Base-by-base conservation (phyloP, 208 protist genomes). In the Wallacemonas sp. region DNA sequence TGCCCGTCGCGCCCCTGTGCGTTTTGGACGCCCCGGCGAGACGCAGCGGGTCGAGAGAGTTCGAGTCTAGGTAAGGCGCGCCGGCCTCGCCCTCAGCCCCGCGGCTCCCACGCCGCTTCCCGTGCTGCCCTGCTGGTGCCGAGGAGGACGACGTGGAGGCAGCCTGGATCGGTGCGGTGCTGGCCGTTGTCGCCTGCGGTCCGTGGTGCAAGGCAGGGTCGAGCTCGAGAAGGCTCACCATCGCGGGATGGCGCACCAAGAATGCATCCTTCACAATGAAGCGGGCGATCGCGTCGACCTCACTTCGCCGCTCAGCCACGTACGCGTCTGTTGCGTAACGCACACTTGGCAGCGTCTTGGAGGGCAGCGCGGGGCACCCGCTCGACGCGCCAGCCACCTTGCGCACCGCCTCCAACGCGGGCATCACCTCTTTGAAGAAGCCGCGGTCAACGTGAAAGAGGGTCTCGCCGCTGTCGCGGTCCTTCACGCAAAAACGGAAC, bases 241-340 rank as follows among this genome's bases (percentile, higher is more conserved):
- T 22, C 1, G 69, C 67, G 0, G 80, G 80, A 69, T 90, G 80
- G 22, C 80, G 75, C 39, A 90, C 46, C 2, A 76, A 62, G 54
- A 80, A 80, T n/a, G 70, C 66, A 46, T 70, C 81, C 55, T 60
- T 42, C 31, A 65, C 47, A 17, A 83, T 66, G 0, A 73, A 70
- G 36, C 78, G 63, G 0, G 84, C 22, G 30, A 86, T 77, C 19
- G 21, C 28, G 66, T 83, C 68, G 19, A 68, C 72, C 64, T 90
- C 84, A 0, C 6, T 45, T 5, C 77, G 77, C 1, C 80, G 77
- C 65, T 84, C 78, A 58, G 80, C 77, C 24, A 75, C 66, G 70
- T 83, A 90, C n/a, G 42, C 63, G 19, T 80, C 77, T 0, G 79
- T 80, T 4, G 82, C 84, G 24, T 85, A 72, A 41, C 84, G 70